Evolutionary conservation across 2,329 filamentous ascomycete species (phyloP), one percentile per base, ranked within the genome.

Genomic region (Phaeophleospora eucalypticola): DNA sequence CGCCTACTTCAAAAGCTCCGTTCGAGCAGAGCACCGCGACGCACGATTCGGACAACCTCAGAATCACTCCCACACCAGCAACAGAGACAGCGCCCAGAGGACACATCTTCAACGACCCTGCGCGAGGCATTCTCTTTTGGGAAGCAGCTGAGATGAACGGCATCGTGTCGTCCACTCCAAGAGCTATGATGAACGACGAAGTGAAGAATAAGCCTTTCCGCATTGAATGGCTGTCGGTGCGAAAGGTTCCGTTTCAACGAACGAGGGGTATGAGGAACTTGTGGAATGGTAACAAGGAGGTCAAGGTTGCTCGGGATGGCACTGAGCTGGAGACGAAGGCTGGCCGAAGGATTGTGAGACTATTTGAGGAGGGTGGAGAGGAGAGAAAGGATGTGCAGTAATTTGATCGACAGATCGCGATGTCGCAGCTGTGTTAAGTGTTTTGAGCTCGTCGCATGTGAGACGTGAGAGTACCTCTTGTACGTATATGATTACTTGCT

Each of bases 61-160:
- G 87, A 60, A 85, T 87, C 6, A 93, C 88, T 8, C 76, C 82
- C 0, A 95, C 88, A 18, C 80, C 86, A 44, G 82, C 87, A 16
- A 94, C 86, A 0, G 82, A 86, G 41, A 83, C 77, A 41, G 85
- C 86, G 2, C 90, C 90, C 0, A 83, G 79, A 59, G 91, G 91
- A 17, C 82, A 83, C 43, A 93, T 97, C 48, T 90, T 96, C 38
- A 88, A 95, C 59, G 91, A 97, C 64, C 89, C 87, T 3, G 85
- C 87, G 0, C 79, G 91, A 14, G 90, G 90, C 0, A 96, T 89
- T 0, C 94, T 96, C 33, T 97, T 96, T 61, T 97, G 91, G 91
- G 91, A 97, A 66, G 83, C 84, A 4, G 84, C 90, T n/a, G 71
- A 40, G 74, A 68, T 4, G 71, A 52, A 18, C 47, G 39, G 8